These are phyloP conservation scores for Solanum megistacrolobum DNA, from an alignment of 257 asterid species.

Conservation along the genomic window DNA sequence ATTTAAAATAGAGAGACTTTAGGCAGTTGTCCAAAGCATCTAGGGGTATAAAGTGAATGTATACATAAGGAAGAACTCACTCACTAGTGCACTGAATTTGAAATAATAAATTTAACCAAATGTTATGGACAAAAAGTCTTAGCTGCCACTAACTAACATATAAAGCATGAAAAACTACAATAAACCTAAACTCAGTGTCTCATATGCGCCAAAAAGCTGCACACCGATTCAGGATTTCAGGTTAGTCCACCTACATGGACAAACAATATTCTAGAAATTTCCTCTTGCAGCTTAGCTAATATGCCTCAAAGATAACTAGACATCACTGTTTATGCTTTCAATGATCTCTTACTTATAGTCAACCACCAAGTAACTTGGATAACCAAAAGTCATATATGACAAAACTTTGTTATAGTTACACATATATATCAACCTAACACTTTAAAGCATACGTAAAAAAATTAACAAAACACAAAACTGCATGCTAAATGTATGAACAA, in stretches of 20 bases:
- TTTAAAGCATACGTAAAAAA: neutral
- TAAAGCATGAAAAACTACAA: neutral
- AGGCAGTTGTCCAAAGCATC: neutral
- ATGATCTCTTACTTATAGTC: neutral
- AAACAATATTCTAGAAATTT: neutral
- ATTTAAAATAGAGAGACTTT: neutral
- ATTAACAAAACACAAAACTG: neutral
- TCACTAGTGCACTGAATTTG: neutral
- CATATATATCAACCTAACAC: neutral
- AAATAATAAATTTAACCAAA: neutral
- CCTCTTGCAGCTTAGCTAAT: neutral
- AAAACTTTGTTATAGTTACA: neutral
- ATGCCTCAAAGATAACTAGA: neutral
- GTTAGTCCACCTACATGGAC: neutral
- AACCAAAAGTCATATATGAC: neutral
- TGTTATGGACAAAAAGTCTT: neutral
- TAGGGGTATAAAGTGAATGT: neutral
- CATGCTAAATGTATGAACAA: neutral
- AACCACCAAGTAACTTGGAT: neutral
- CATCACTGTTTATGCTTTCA: neutral
- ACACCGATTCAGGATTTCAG: neutral
- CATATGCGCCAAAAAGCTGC: neutral
- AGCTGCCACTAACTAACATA: neutral
- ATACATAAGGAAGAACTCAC: neutral
- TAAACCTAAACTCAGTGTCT: neutral